phyloP scores from a whole-genome alignment of 495 filamentous ascomycete genomes.

The Trichoderma parareesei region DNA sequence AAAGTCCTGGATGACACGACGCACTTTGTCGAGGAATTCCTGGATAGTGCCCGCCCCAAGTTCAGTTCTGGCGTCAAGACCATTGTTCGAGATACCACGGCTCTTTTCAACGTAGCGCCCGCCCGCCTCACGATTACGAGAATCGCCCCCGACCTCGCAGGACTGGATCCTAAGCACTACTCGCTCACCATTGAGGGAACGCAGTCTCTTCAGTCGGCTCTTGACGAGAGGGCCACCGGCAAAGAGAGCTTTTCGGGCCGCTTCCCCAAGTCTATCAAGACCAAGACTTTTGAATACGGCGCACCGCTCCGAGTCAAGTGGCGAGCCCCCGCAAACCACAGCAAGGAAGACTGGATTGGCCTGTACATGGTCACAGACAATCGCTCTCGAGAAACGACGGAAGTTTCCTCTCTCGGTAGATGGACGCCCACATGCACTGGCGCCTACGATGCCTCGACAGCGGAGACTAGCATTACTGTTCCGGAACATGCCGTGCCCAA shows the following conservation, averaged over 20 bases:
- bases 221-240: conserved; percentile 42
- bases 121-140: conserved; percentile 79
- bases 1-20: conserved; percentile 75
- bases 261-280: conserved; percentile 49
- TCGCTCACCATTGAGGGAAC: conserved; percentile 65
- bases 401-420: conserved; percentile 76
- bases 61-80: conserved; percentile 78
- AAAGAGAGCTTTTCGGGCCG: conserved; percentile 38
- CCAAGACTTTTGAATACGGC: conserved; percentile 79
- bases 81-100: conserved; percentile 79
- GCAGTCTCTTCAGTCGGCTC: conserved; percentile 37
- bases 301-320: conserved; percentile 85
- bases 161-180: conserved; percentile 79
- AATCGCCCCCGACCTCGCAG: conserved; percentile 71
- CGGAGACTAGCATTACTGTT: conserved; percentile 70
- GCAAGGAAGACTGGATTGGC: conserved; percentile 91
- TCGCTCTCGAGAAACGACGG: conserved; percentile 70
- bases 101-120: conserved; percentile 84
- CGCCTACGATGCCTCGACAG: conserved; percentile 65
- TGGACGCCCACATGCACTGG: conserved; percentile 79
- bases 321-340: conserved; percentile 86
- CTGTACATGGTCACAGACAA: conserved; percentile 94
- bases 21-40: conserved; percentile 82
- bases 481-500: conserved; percentile 48
- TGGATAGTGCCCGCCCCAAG: conserved; percentile 81